These are phyloP conservation scores for Curvularia eragrostidis DNA, from an alignment of 2,329 filamentous ascomycete species.

Conservation along the genomic window DNA sequence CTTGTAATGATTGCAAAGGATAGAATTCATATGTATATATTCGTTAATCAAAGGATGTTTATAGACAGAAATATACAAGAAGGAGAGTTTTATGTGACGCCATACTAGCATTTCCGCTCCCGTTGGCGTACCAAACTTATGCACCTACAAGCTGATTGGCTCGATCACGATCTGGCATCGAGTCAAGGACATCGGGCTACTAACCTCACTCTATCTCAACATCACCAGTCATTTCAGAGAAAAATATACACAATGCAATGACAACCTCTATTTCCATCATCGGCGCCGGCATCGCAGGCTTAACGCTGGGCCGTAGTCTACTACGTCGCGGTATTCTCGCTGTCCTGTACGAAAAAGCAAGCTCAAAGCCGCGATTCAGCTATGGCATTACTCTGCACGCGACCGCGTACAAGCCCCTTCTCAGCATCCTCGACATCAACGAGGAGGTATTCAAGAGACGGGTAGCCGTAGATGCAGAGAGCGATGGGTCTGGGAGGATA, in stretches of 20 bases:
- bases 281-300: slow-evolving; percentile 56
- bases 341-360: slow-evolving; percentile 46
- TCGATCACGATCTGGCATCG: slow-evolving; percentile 2
- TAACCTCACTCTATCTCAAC: neutral
- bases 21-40: neutral
- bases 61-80: no score
- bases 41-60: neutral
- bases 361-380: slow-evolving; percentile 34
- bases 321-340: slow-evolving; percentile 39
- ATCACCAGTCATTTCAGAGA: neutral
- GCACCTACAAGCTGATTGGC: slow-evolving; percentile 3
- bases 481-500: slow-evolving; percentile 34
- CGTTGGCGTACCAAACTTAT: neutral
- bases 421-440: slow-evolving; percentile 42
- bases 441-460: slow-evolving; percentile 39
- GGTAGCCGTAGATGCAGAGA: slow-evolving; percentile 42
- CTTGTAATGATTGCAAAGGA: slow-evolving; percentile 14
- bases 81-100: no score
- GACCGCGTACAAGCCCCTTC: slow-evolving; percentile 41
- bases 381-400: slow-evolving; percentile 52
- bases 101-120: neutral
- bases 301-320: slow-evolving; percentile 50
- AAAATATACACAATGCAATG: slow-evolving; percentile 37
- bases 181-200: neutral
- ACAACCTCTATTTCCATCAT: slow-evolving; percentile 45